Conservation (phyloP, 768 basidiomycete genomes). For the Pholiota molesta region DNA sequence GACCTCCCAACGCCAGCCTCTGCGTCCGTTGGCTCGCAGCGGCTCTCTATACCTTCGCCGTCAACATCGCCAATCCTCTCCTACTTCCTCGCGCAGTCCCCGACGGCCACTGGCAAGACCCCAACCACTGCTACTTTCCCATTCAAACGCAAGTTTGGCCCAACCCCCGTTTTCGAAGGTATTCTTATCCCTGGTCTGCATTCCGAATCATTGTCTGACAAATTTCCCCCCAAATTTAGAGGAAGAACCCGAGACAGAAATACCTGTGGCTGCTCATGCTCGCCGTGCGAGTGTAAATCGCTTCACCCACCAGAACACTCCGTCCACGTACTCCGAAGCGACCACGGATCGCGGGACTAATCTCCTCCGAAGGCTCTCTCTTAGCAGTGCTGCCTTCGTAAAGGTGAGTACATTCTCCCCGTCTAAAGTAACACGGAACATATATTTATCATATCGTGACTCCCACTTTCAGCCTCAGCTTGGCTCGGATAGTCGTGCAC, state of each 20-base stretch:
- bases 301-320: slow-evolving; percentile 44
- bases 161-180: slow-evolving; percentile 69
- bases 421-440: background rate
- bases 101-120: slow-evolving; percentile 53
- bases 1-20: slow-evolving; percentile 57
- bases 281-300: slow-evolving; percentile 69
- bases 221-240: slow-evolving; percentile 18
- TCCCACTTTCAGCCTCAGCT: slow-evolving; percentile 28
- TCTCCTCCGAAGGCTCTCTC: slow-evolving; percentile 74
- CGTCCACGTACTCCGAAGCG: slow-evolving; percentile 42
- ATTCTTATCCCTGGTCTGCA: background rate
- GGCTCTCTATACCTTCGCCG: slow-evolving; percentile 55
- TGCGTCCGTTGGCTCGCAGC: slow-evolving; percentile 40
- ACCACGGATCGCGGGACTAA: slow-evolving; percentile 70
- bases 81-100: slow-evolving; percentile 67
- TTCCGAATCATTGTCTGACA: slow-evolving; percentile 5
- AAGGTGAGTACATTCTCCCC: slow-evolving; percentile 48
- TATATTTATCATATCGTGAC: slow-evolving; percentile 18
- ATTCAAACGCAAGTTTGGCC: slow-evolving; percentile 58
- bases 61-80: slow-evolving; percentile 72
- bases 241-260: slow-evolving; percentile 45
- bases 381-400: slow-evolving; percentile 56
- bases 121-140: slow-evolving; percentile 54
- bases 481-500: slow-evolving; percentile 30
- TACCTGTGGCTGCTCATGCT: slow-evolving; percentile 46